Evolutionary conservation across 495 filamentous ascomycete genomes (phyloP), one percentile per base, ranked within the genome.

Genomic region (Gamarada debralockiae): DNA sequence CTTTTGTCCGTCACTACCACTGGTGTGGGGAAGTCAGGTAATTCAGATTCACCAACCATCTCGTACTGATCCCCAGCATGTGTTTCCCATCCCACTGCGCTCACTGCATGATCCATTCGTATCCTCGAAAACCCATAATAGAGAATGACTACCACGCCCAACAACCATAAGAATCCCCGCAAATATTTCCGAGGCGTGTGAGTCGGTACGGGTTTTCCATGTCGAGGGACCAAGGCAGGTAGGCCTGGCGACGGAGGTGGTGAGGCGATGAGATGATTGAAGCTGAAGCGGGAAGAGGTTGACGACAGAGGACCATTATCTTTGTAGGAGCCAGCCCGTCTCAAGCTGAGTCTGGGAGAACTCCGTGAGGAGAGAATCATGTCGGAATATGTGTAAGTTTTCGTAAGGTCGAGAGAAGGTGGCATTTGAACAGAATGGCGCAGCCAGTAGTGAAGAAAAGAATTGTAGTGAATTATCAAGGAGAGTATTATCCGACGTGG

Each of bases 161-260:
- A 29, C 2, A 76, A 24, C 67, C 74, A 78, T 14, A 72, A 51
- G 23, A 73, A 44, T 18, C 73, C 58, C 29, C 76, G 70, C 13
- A 79, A 44, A n/a, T 72, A 67, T 45, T 70, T 73, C 42, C 78
- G 76, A 31, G 74, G 74, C 13, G 72, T 69, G 6, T 34, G 74
- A 47, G 52, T 60, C 55, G 53, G 57, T 55, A 38, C 61, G 41
- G 74, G 70, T 64, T 78, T 83, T 52, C 77, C 76, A 55, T 77
- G 78, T 5, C 81, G 77, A 5, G 78, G 79, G n/a, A 86, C 69
- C 40, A 86, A 70, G 1, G 82, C 78, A 2, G 83, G 84, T 6
- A 88, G 73, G 34, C 77, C 74, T 0, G 84, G 83, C 3, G 83
- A 87, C 3, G 79, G 61, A 12, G 57, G 80, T 12, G 82, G 77